Evolutionary conservation across 1,284 basidiomycete species (phyloP), one percentile per base, ranked within the genome.

Genomic region (Puccinia hordei): DNA sequence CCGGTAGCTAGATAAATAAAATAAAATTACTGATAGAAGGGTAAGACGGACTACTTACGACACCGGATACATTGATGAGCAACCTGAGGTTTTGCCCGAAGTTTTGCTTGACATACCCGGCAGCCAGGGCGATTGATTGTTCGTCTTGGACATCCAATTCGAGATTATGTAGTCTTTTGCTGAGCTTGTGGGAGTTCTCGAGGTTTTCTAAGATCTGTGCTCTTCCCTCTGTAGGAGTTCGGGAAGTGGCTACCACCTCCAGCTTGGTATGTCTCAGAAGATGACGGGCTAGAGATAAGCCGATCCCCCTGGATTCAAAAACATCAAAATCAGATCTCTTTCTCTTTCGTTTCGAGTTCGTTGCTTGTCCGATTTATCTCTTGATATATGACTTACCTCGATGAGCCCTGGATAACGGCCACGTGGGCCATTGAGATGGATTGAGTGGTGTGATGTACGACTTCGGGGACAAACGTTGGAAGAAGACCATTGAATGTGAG

Each of bases 61-160:
- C 81, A 17, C 84, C 84, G 44, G 84, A 83, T 71, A 85, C 83
- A 81, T 85, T 85, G 82, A 84, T 83, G 12, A 85, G 82, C 27
- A 83, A 82, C 19, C 83, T 81, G 22, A 85, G 81, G 69, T 82
- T 82, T 4, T 82, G 41, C 13, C 84, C 84, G 55, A 84, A 84
- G 30, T 81, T 81, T 8, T 84, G 82, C 33, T 81, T 53, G 73
- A 84, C 79, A 46, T 82, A 81, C 9, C 82, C 49, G n/a, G 83
- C 82, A 19, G 81, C 84, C 1, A 81, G 65, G 27, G 75, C 44
- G 74, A 85, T 83, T 9, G 83, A 83, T 0, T 83, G 82, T 78
- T 85, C 84, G 13, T 82, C 80, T 17, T 65, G 82, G 68, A 84
- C 83, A 82, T 85, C 84, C 55, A 84, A 69, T 44, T 82, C 81